phyloP scores from a whole-genome alignment of 768 basidiomycete species.

The Suillus tomentosus region DNA sequence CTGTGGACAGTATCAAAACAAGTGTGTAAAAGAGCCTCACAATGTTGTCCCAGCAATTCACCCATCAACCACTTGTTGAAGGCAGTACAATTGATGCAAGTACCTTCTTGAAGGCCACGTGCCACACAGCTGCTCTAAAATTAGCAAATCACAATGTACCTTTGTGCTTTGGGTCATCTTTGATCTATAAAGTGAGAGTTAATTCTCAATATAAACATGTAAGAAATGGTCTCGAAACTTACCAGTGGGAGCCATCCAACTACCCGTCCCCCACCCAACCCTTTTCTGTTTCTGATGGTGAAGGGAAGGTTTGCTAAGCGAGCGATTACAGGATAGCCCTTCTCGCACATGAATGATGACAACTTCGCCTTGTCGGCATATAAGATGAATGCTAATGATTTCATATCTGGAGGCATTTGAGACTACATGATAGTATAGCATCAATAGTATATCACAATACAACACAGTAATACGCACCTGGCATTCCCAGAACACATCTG shows the following conservation, averaged over 20 bases:
- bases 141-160: slow-evolving; percentile 12
- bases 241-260: slow-evolving; percentile 44
- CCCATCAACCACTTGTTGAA: slow-evolving; percentile 11
- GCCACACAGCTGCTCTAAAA: slow-evolving; percentile 16
- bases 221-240: slow-evolving; percentile 2
- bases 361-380: slow-evolving; percentile 45
- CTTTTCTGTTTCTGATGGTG: slow-evolving; percentile 35
- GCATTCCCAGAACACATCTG: slow-evolving; percentile 35
- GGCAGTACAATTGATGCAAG: slow-evolving; percentile 5
- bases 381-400: slow-evolving; percentile 35
- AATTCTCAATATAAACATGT: background rate
- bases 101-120: slow-evolving; percentile 11
- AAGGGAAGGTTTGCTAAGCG: slow-evolving; percentile 34
- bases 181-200: slow-evolving; percentile 7
- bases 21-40: slow-evolving; percentile 33
- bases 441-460: background rate
- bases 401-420: slow-evolving; percentile 19
- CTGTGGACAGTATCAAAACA: slow-evolving; percentile 36
- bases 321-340: slow-evolving; percentile 40
- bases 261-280: slow-evolving; percentile 32
- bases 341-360: slow-evolving; percentile 40
- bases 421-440: background rate
- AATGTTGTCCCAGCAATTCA: slow-evolving; percentile 33
- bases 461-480: slow-evolving; percentile 30
- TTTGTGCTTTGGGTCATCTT: slow-evolving; percentile 10